Evolutionary conservation across 768 basidiomycete genomes (phyloP), one percentile per base, ranked within the genome.

Genomic region (Kwoniella newhampshirensis): DNA sequence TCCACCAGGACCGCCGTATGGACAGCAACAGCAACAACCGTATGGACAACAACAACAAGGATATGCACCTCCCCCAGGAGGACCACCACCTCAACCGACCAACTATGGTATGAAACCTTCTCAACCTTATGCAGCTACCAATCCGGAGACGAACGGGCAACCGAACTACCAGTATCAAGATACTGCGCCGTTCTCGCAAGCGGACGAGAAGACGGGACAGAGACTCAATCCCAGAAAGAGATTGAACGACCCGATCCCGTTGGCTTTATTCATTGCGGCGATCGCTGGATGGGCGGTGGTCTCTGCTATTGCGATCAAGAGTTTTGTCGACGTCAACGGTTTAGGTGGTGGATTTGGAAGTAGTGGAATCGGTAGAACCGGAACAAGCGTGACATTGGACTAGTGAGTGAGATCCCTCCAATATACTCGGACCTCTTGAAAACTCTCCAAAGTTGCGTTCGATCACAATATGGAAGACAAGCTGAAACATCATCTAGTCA

Each of bases 221-320:
- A 50, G 78, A 17, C 71, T 78, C 60, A 68, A 62, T 25, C 78
- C 78, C 4, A 86, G 84, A 78, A 86, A 83, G 66, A 81, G 78
- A 58, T 77, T 88, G 28, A 87, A 89, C 55, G 88, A 90, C 74
- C 83, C 84, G 2, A 78, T 87, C 48, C 84, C 88, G 71, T 78
- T 89, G 13, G 68, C 87, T 6, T 70, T 89, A 32, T 91, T 88
- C 77, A 73, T 90, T n/a, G 77, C 84, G 1, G 84, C 87, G 77
- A 85, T 88, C 32, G 77, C 84, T 26, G 88, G 86, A 1, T 90
- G 85, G 68, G 83, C 80, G 13, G 86, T 81, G 1, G 64, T 90
- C 5, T 86, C 86, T 17, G 88, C 81, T 1, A 80, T 89, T 20
- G 83, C 82, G 1, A 77, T 91, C 26, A 77, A 80, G 28, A 79